These are phyloP conservation scores for Silene noctiflora DNA, from an alignment of 179 eudicot genomes.

Conservation along the genomic window DNA sequence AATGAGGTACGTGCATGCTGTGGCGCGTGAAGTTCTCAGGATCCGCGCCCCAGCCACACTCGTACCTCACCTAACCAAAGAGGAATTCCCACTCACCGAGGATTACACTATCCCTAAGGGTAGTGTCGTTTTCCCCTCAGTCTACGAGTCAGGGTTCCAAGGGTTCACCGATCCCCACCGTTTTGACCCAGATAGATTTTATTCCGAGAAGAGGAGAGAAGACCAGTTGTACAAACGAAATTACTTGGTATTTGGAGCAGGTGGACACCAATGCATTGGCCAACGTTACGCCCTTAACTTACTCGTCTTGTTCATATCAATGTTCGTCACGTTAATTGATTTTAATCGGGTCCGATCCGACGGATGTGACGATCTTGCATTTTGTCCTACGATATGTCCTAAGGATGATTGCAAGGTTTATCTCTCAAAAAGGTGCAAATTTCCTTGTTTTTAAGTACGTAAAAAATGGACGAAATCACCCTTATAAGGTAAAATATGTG, in stretches of 20 bases:
- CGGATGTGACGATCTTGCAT: constrained; percentile 73
- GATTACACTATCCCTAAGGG: constrained; percentile 63
- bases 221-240: constrained; percentile 59
- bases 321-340: constrained; percentile 56
- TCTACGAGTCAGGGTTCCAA: constrained; percentile 71
- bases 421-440: constrained; percentile 30
- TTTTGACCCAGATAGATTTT: constrained; percentile 88
- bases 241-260: constrained; percentile 74
- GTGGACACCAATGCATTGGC: constrained; percentile 85
- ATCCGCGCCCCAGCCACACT: constrained; percentile 70
- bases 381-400: constrained; percentile 73
- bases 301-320: constrained; percentile 62
- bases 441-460: background rate
- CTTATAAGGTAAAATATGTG: background rate
- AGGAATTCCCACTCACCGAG: constrained; percentile 52
- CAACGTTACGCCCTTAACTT: constrained; percentile 72
- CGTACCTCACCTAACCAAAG: constrained; percentile 68
- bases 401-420: constrained; percentile 72
- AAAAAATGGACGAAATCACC: constrained; percentile 13
- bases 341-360: constrained; percentile 61
- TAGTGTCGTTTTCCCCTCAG: constrained; percentile 72
- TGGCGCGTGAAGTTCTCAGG: constrained; percentile 73
- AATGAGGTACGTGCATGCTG: constrained; percentile 79
- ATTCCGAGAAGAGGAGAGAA: constrained; percentile 51
- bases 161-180: constrained; percentile 60